These are phyloP conservation scores for Verbascum thapsus DNA, from an alignment of 257 asterid genomes.

Conservation along the genomic window DNA sequence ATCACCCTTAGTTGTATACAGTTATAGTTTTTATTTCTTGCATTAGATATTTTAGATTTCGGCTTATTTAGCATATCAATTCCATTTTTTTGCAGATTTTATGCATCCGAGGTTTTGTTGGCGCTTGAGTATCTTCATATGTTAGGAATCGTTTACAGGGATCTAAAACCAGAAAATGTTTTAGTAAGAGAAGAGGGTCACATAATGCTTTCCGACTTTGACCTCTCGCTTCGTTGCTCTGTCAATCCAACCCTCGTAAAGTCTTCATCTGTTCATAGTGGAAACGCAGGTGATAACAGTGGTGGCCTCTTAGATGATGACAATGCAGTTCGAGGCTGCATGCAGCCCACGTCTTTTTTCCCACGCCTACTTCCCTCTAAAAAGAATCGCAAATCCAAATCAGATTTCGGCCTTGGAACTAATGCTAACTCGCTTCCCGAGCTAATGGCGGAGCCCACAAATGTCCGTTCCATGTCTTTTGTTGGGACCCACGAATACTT, in stretches of 20 bases:
- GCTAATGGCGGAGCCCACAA: slow-evolving; percentile 61
- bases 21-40: slow-evolving; percentile 9
- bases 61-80: background rate
- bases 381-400: slow-evolving; percentile 62
- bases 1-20: background rate
- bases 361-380: slow-evolving; percentile 59
- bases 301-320: slow-evolving; percentile 48
- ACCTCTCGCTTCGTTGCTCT: slow-evolving; percentile 89
- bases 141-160: slow-evolving; percentile 92
- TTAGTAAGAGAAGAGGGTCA: slow-evolving; percentile 89
- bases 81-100: slow-evolving; percentile 54
- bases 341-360: slow-evolving; percentile 55
- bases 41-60: slow-evolving; percentile 14
- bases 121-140: slow-evolving; percentile 91
- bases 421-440: slow-evolving; percentile 47
- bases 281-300: slow-evolving; percentile 29
- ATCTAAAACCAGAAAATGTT: slow-evolving; percentile 90
- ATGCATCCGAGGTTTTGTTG: slow-evolving; percentile 75
- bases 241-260: slow-evolving; percentile 87
- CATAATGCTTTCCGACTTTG: slow-evolving; percentile 92
- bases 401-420: slow-evolving; percentile 53
- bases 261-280: slow-evolving; percentile 63
- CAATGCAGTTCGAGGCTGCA: slow-evolving; percentile 45
- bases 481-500: slow-evolving; percentile 60
- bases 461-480: slow-evolving; percentile 57